A percentile compares a stretch with the other conserved stretches of the same genome.
phyloP scores from a whole-genome alignment of 2,329 filamentous ascomycete genomes.

The Phialophora macrospora region DNA sequence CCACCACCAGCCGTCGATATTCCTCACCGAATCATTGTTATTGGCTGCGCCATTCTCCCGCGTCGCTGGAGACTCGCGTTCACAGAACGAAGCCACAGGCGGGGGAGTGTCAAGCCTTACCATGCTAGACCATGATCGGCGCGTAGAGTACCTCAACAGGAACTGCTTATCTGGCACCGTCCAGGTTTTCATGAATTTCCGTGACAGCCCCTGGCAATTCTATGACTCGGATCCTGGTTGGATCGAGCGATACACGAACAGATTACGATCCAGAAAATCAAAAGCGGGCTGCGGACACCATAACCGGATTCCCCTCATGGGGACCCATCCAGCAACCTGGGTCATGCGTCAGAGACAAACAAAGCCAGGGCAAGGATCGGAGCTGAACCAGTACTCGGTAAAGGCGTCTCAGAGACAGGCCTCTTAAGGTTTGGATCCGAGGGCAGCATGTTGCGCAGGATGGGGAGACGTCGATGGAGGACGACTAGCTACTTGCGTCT shows the following conservation, averaged over 20 bases:
- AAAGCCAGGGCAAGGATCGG: not conserved
- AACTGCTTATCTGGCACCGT: slow-evolving; percentile 6
- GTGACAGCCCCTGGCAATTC: not conserved
- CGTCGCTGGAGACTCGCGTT: not conserved
- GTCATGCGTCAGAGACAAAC: not conserved
- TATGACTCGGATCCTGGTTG: slow-evolving; percentile 3
- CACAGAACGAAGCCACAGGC: not conserved
- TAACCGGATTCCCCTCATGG: slow-evolving; percentile 1
- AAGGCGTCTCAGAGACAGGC: not conserved
- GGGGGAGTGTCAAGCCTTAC: slow-evolving; percentile 6
- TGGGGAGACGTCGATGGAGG: not conserved
- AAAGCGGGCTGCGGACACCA: slow-evolving; percentile 8
- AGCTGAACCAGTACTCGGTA: not conserved
- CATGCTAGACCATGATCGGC: slow-evolving; percentile 9
- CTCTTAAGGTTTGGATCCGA: not conserved
- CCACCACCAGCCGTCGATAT: not conserved
- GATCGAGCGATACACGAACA: slow-evolving; percentile 33
- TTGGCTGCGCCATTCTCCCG: not conserved
- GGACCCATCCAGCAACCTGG: not conserved
- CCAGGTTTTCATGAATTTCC: not conserved
- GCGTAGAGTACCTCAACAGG: not conserved
- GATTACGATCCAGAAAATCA: slow-evolving; percentile 24
- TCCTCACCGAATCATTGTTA: not conserved
- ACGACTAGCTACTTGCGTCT: not conserved
- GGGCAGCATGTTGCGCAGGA: not conserved